Conservation (phyloP, 2,329 filamentous ascomycete genomes). For the Ophiosphaerella herpotricha region DNA sequence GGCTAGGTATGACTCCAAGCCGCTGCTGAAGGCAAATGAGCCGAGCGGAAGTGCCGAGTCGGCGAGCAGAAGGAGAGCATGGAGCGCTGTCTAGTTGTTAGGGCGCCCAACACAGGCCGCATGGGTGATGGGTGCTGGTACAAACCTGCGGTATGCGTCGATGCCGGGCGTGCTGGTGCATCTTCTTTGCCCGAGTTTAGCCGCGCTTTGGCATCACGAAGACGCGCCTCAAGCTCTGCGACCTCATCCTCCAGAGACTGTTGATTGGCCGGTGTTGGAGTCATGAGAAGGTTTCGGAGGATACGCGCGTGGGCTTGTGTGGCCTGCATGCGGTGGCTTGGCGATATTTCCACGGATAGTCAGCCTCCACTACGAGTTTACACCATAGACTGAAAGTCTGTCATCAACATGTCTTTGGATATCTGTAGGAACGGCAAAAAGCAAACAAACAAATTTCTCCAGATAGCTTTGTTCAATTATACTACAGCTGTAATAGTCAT, state of each 20-base stretch:
- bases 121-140: constrained; percentile 2
- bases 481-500: constrained; percentile 10
- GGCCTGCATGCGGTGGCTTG: constrained; percentile 18
- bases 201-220: constrained; percentile 53
- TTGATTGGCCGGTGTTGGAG: constrained; percentile 21
- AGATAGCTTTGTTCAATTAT: not conserved
- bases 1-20: constrained; percentile 79
- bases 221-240: constrained; percentile 58
- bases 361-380: not conserved
- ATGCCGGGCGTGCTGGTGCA: constrained; percentile 10
- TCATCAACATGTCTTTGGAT: no score
- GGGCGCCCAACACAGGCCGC: not conserved
- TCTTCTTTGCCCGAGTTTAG: constrained; percentile 44
- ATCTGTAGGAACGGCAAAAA: no score
- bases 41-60: constrained; percentile 82
- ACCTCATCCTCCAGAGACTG: constrained; percentile 58
- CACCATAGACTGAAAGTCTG: not conserved
- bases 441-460: no score
- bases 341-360: constrained; percentile 20
- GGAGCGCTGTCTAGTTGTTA: constrained; percentile 44
- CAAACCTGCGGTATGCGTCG: constrained; percentile 22
- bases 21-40: constrained; percentile 85
- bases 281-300: constrained; percentile 28
- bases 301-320: constrained; percentile 10
- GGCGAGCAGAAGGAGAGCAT: constrained; percentile 76